Conservation (phyloP, 208 protist species). For the Leishmania guyanensis region DNA sequence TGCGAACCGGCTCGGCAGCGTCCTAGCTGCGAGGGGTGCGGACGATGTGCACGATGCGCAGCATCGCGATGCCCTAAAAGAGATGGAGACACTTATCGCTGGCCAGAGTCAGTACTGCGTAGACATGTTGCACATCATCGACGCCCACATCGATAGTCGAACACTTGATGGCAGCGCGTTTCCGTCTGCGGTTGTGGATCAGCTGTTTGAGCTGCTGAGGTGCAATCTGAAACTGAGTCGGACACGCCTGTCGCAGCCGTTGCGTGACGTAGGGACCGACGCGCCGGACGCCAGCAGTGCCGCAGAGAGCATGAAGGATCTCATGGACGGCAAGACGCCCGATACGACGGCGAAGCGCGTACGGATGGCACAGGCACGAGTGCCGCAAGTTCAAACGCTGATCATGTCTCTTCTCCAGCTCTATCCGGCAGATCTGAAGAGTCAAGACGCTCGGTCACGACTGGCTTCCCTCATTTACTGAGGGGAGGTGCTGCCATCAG, state of each 20-base stretch:
- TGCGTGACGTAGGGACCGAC: not conserved
- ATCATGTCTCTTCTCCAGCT: conserved; percentile 70
- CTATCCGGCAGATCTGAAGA: conserved; percentile 62
- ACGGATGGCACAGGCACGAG: conserved; percentile 38
- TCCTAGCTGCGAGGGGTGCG: conserved; percentile 25
- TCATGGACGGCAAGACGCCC: conserved; percentile 23
- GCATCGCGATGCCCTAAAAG: conserved; percentile 25
- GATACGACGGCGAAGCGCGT: conserved; percentile 33
- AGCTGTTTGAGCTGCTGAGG: conserved; percentile 49
- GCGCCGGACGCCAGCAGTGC: conserved; percentile 1
- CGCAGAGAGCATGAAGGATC: conserved; percentile 2
- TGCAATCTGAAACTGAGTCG: conserved; percentile 28
- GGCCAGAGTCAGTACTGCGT: conserved; percentile 36
- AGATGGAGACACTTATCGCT: conserved; percentile 37
- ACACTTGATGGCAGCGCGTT: conserved; percentile 36
- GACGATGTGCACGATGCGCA: conserved; percentile 9
- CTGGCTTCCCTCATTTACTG: conserved; percentile 79
- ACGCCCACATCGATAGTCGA: conserved; percentile 58
- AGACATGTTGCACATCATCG: conserved; percentile 44
- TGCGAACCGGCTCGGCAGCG: conserved; percentile 27
- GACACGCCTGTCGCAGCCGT: conserved; percentile 7
- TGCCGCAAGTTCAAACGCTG: conserved; percentile 58
- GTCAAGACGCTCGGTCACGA: conserved; percentile 60
- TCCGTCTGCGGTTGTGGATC: conserved; percentile 40
- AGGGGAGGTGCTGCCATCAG: not conserved